Evolutionary conservation across 257 asterid species (phyloP).

Genomic region (Solanum habrochaites): DNA sequence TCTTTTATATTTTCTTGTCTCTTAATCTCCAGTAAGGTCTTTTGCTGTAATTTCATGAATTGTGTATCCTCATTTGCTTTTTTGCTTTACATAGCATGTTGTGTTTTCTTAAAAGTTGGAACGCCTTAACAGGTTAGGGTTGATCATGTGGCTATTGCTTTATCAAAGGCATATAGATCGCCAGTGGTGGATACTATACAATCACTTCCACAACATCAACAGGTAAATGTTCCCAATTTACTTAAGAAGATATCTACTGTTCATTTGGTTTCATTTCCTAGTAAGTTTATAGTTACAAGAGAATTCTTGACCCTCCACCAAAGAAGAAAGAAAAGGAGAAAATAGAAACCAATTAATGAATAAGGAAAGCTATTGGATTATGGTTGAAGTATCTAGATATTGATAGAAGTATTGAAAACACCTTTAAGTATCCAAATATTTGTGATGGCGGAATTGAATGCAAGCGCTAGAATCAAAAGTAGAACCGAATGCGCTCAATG

Average conservation of each 20-base stretch:
- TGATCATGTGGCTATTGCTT: constrained; percentile 84
- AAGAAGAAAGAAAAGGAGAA: not conserved
- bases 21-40: not conserved
- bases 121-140: constrained; percentile 57
- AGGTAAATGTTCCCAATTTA: constrained; percentile 27
- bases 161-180: constrained; percentile 70
- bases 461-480: not conserved
- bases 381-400: not conserved
- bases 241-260: not conserved
- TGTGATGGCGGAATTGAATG: not conserved
- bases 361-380: not conserved
- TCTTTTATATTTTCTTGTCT: not conserved
- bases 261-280: not conserved
- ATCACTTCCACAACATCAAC: constrained; percentile 97
- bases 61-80: not conserved
- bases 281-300: not conserved
- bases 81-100: not conserved
- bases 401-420: not conserved
- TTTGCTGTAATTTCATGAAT: not conserved
- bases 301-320: not conserved
- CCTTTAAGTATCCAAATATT: not conserved
- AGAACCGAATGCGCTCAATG: not conserved
- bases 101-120: not conserved
- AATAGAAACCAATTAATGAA: not conserved
- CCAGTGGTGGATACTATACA: constrained; percentile 77